Conservation (phyloP, 768 basidiomycete genomes). For the Lentinula lateritia region DNA sequence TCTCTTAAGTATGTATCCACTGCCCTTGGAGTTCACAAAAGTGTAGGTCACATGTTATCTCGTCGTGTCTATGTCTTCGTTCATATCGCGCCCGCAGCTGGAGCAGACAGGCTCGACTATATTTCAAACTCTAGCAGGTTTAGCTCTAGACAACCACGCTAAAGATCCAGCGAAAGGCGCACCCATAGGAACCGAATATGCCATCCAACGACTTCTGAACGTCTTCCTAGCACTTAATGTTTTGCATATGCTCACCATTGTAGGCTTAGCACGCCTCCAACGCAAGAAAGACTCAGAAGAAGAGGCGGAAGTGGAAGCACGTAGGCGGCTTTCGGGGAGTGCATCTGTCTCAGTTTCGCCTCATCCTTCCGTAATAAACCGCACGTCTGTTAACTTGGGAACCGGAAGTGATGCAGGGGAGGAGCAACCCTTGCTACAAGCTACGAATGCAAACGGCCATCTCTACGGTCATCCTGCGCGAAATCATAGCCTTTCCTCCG, state of each 20-base stretch:
- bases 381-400: background rate
- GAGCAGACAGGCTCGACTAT: slow-evolving; percentile 73
- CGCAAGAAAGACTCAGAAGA: slow-evolving; percentile 27
- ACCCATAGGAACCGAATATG: slow-evolving; percentile 18
- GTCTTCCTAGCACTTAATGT: slow-evolving; percentile 53
- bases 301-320: slow-evolving; percentile 6
- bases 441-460: slow-evolving; percentile 8
- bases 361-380: background rate
- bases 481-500: slow-evolving; percentile 15
- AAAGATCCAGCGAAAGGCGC: slow-evolving; percentile 19
- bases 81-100: slow-evolving; percentile 33
- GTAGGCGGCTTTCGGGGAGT: slow-evolving; percentile 9
- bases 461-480: background rate
- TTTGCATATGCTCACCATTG: slow-evolving; percentile 47
- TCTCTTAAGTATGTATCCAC: slow-evolving; percentile 70
- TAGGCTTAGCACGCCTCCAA: slow-evolving; percentile 45
- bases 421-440: slow-evolving; percentile 9
- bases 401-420: background rate
- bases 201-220: slow-evolving; percentile 51
- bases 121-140: slow-evolving; percentile 68
- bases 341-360: background rate
- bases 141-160: slow-evolving; percentile 49
- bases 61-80: background rate
- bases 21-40: slow-evolving; percentile 73
- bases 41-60: slow-evolving; percentile 35